Percentiles rank a stretch among this genome's conserved stretches.
These are phyloP conservation scores for Hirschioporus abietinus DNA, from an alignment of 768 basidiomycete species.

Conservation along the genomic window DNA sequence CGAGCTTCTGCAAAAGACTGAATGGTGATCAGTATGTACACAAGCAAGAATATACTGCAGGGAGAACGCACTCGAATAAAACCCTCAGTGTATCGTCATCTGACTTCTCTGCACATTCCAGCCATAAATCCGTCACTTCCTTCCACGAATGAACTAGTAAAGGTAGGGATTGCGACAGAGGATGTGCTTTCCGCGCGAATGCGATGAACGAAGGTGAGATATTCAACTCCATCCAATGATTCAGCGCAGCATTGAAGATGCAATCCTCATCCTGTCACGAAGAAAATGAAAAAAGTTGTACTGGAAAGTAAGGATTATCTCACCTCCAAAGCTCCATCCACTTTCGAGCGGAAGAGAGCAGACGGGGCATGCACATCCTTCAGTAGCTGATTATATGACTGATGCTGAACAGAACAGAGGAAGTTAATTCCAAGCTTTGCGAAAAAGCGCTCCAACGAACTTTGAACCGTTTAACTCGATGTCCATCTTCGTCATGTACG, in stretches of 20 bases:
- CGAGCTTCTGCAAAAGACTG: slow-evolving; percentile 73
- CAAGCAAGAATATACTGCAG: background rate
- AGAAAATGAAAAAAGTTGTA: slow-evolving; percentile 2
- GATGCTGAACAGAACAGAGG: slow-evolving; percentile 48
- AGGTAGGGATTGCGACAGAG: slow-evolving; percentile 70
- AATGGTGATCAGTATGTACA: slow-evolving; percentile 7
- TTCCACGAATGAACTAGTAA: slow-evolving; percentile 77
- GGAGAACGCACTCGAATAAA: slow-evolving; percentile 63
- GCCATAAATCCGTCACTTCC: slow-evolving; percentile 63
- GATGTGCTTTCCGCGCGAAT: slow-evolving; percentile 57
- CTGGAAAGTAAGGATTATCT: slow-evolving; percentile 11
- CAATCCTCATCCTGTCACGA: slow-evolving; percentile 59
- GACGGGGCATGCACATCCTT: slow-evolving; percentile 72
- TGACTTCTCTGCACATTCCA: slow-evolving; percentile 45
- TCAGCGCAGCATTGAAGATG: slow-evolving; percentile 69
- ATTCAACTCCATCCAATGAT: slow-evolving; percentile 77
- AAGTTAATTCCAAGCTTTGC: background rate
- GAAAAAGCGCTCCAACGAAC: slow-evolving; percentile 20
- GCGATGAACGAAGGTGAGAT: slow-evolving; percentile 68
- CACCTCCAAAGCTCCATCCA: slow-evolving; percentile 58
- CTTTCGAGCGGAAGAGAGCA: slow-evolving; percentile 42
- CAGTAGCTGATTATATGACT: slow-evolving; percentile 63
- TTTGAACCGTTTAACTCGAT: slow-evolving; percentile 47
- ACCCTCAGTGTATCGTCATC: slow-evolving; percentile 71
- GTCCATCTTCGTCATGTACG: slow-evolving; percentile 20